Evolutionary conservation across 2,329 filamentous ascomycete genomes (phyloP), one percentile per base, ranked within the genome.

Genomic region (Colletotrichum aenigma): DNA sequence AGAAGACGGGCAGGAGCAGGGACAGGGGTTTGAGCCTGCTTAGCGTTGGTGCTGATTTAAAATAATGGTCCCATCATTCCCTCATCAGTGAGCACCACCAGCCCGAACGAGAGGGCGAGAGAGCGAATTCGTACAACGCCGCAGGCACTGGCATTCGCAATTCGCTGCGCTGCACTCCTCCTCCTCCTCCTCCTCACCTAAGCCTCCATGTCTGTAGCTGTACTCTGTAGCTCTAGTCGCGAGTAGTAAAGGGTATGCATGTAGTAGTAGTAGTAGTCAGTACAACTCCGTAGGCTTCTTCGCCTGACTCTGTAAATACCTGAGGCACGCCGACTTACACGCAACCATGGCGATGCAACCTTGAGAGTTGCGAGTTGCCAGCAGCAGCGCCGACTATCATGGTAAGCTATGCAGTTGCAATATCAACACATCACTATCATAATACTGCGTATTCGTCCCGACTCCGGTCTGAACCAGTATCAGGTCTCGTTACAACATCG

Each of bases 1-100:
- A 61, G 28, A 43, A 67, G 38, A 70, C 56, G 26, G 15, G 16
- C 18, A 72, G 43, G 24, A 34, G 26, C 62, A 75, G 64, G 73
- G 56, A 73, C 64, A 68, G 38, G 64, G 64, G 58, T 26, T 21
- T 24, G n/a, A 62, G 28, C 30, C 43, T 43, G 64, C 56, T 60
- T 75, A 68, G 70, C 64, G 62, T 75, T 72, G 70, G 58, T 75
- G 69, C 32, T 68, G 73, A 75, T 73, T 64, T 73, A 69, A 62
- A 73, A 68, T 75, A 34, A 73, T 68, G 70, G 73, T 73, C 56
- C 73, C 73, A 75, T 75, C 73, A 75, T 69, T 73, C 64, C 48
- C 70, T 68, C 73, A 73, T 73, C 70, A 65, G 66, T 64, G 43
- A 65, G 34, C 64, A 68, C 36, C 28, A 48, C 43, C 43, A 56